Conservation (phyloP, 805 yeast genomes). For the Hanseniaspora valbyensis region DNA sequence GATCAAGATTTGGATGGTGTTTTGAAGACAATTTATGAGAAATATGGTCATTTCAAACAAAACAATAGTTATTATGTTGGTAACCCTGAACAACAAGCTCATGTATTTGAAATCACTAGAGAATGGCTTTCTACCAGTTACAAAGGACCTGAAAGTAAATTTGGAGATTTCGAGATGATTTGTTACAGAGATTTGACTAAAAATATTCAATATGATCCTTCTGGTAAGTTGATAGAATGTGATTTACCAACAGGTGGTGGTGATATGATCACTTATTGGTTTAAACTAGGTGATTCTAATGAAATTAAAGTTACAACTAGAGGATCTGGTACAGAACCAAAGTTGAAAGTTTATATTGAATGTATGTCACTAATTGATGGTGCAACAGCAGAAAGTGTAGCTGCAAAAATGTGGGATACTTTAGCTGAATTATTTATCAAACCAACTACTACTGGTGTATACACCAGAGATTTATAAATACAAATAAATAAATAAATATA, state of each 20-base stretch:
- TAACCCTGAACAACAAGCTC: constrained; percentile 12
- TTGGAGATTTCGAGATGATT: constrained; percentile 35
- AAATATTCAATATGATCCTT: constrained; percentile 67
- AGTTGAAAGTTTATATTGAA: constrained; percentile 82
- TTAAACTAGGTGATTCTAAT: constrained; percentile 24
- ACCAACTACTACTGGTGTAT: constrained; percentile 42
- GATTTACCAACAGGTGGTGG: constrained; percentile 60
- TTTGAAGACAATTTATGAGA: constrained; percentile 46
- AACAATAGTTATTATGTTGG: constrained; percentile 73
- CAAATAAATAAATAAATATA: too few relatives aligned
- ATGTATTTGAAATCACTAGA: constrained; percentile 2
- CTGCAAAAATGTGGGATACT: constrained; percentile 55
- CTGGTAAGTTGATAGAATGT: constrained; percentile 34
- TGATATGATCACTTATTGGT: constrained; percentile 73
- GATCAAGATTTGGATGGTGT: constrained; percentile 31
- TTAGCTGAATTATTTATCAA: constrained; percentile 56
- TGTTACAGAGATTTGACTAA: constrained; percentile 75
- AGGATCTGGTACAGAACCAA: constrained; percentile 96
- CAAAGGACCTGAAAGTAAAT: not conserved
- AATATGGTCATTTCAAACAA: constrained; percentile 74
- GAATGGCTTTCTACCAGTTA: not conserved
- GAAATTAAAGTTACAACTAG: constrained; percentile 55
- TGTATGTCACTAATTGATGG: constrained; percentile 33
- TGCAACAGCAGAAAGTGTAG: constrained; percentile 38
- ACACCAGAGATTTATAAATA: constrained; percentile 17